These are phyloP conservation scores for Aspergillus fijiensis DNA, from an alignment of 2,329 filamentous ascomycete species.

Conservation along the genomic window DNA sequence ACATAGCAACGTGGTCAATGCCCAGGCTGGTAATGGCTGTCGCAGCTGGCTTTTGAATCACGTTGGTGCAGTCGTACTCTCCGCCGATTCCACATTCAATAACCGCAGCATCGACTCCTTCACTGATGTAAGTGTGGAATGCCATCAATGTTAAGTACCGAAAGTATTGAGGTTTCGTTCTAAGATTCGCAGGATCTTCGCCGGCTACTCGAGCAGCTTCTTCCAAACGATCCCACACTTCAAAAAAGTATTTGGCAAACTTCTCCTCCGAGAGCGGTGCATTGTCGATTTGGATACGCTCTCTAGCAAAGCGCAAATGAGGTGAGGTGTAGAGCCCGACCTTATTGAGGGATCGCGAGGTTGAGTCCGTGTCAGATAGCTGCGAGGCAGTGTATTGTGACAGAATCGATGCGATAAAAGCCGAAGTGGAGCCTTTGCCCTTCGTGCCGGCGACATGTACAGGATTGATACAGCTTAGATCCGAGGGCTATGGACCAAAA, in stretches of 20 bases:
- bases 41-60: slow-evolving; percentile 68
- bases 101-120: slow-evolving; percentile 75
- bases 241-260: slow-evolving; percentile 78
- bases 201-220: slow-evolving; percentile 54
- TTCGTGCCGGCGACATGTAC: slow-evolving; percentile 93
- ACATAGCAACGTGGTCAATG: slow-evolving; percentile 78
- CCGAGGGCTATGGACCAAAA: slow-evolving; percentile 53
- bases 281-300: slow-evolving; percentile 80
- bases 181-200: slow-evolving; percentile 49
- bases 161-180: slow-evolving; percentile 84
- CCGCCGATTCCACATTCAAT: slow-evolving; percentile 94
- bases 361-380: slow-evolving; percentile 26
- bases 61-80: slow-evolving; percentile 89
- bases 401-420: slow-evolving; percentile 80
- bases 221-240: slow-evolving; percentile 72
- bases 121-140: slow-evolving; percentile 74
- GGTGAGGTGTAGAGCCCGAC: slow-evolving; percentile 84
- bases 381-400: slow-evolving; percentile 55
- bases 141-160: slow-evolving; percentile 87
- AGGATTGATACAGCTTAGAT: slow-evolving; percentile 59
- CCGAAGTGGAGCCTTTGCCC: slow-evolving; percentile 86
- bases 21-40: slow-evolving; percentile 77
- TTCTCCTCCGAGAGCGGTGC: slow-evolving; percentile 64
- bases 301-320: slow-evolving; percentile 77
- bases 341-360: slow-evolving; percentile 46